phyloP scores from a whole-genome alignment of 148 eudicot species.

The Silene latifolia region DNA sequence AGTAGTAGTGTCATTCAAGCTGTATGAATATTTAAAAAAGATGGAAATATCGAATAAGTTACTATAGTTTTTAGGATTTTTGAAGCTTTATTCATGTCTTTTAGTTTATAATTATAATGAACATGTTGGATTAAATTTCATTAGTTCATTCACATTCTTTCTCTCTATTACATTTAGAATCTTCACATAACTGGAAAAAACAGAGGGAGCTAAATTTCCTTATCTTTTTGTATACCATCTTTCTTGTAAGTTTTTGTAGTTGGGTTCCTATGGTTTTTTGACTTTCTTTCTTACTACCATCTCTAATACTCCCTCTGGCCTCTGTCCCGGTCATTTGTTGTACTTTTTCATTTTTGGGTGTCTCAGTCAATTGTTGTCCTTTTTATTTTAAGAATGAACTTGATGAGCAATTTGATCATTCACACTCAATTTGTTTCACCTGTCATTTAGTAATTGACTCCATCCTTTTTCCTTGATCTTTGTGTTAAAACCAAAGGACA shows the following conservation, averaged over 20 bases:
- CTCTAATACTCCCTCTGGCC: background rate
- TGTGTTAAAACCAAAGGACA: too few species aligned
- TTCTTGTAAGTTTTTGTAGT: background rate
- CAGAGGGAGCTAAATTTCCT: slow-evolving; percentile 15
- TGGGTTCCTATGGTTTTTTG: background rate
- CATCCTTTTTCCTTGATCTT: too few species aligned
- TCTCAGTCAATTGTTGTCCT: too few species aligned
- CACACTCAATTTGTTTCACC: too few species aligned
- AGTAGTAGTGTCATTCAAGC: slow-evolving; percentile 34
- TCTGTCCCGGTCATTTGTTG: too few species aligned
- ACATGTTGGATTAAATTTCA: slow-evolving; percentile 13
- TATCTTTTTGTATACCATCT: slow-evolving; percentile 5
- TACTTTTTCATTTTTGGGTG: too few species aligned
- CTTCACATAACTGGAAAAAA: slow-evolving; percentile 14
- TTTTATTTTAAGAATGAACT: too few species aligned
- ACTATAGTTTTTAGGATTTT: slow-evolving; percentile 15
- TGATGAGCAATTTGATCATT: too few species aligned
- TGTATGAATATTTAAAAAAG: slow-evolving; percentile 15
- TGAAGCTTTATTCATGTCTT: slow-evolving; percentile 5
- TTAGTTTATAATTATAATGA: slow-evolving; percentile 6
- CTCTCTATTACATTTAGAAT: slow-evolving; percentile 21
- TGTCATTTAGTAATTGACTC: too few species aligned
- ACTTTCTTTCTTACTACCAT: background rate
- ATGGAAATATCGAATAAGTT: slow-evolving; percentile 20
- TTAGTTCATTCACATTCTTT: slow-evolving; percentile 24